phyloP scores from a whole-genome alignment of 2,329 filamentous ascomycete genomes.

The Trichophyton benhamiae region DNA sequence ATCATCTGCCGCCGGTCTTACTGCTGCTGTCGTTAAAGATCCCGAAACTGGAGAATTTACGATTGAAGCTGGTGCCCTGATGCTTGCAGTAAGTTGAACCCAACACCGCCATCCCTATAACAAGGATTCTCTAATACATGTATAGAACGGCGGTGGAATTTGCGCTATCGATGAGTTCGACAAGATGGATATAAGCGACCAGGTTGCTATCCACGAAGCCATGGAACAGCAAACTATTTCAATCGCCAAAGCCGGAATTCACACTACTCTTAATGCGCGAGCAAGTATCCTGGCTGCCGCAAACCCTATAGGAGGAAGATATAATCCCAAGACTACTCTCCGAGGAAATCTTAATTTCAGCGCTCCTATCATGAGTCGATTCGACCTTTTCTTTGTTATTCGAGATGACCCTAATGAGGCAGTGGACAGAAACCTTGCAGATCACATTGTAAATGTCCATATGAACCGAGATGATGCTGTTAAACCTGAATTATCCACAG shows the following conservation, averaged over 20 bases:
- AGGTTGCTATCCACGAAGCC: constrained; percentile 98
- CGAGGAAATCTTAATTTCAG: constrained; percentile 97
- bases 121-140: constrained; percentile 6
- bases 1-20: constrained; percentile 92
- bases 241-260: constrained; percentile 95
- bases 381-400: constrained; percentile 96
- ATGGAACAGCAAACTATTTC: constrained; percentile 99
- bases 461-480: constrained; percentile 85
- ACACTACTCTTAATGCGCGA: constrained; percentile 89
- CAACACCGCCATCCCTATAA: background rate
- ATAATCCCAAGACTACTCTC: constrained; percentile 90
- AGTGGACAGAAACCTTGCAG: constrained; percentile 78
- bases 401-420: constrained; percentile 91
- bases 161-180: constrained; percentile 99
- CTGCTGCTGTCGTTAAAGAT: constrained; percentile 91
- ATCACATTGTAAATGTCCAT: constrained; percentile 91
- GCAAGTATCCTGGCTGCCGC: constrained; percentile 92
- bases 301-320: constrained; percentile 85
- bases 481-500: constrained; percentile 85
- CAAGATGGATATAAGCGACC: constrained; percentile 97
- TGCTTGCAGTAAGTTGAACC: constrained; percentile 57
- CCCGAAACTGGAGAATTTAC: constrained; percentile 98
- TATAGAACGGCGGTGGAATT: constrained; percentile 65
- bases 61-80: constrained; percentile 93
- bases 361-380: constrained; percentile 97